Percentiles rank a stretch among this genome's conserved stretches.
Evolutionary conservation across 805 yeast genomes (phyloP).

Genomic region (Spathaspora girioi): DNA sequence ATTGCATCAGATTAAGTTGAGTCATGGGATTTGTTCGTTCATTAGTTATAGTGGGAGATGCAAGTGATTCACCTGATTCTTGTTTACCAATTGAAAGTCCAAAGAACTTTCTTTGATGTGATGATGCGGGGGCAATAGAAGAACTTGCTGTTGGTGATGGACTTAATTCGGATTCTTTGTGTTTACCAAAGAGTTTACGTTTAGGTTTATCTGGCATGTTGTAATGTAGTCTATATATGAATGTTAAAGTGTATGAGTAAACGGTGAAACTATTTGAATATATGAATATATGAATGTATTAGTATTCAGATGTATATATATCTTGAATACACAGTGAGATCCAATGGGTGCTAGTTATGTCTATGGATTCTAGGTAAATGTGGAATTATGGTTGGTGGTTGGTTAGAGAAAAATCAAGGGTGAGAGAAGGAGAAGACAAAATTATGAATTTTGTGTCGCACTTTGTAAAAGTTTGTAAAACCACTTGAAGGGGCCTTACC

Average conservation of each 20-base stretch:
- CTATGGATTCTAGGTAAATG: too few relatives aligned
- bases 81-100: constrained; percentile 42
- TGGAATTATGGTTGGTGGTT: too few relatives aligned
- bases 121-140: constrained; percentile 1
- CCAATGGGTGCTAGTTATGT: background rate
- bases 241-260: background rate
- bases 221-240: background rate
- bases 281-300: background rate
- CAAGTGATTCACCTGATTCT: constrained; percentile 34
- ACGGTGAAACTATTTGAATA: background rate
- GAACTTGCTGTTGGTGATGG: constrained; percentile 15
- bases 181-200: constrained; percentile 37
- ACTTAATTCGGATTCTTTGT: constrained; percentile 27
- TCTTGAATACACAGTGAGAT: background rate
- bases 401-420: background rate
- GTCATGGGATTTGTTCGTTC: constrained; percentile 9
- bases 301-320: too few relatives aligned
- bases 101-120: constrained; percentile 33
- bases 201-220: constrained; percentile 44
- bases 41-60: constrained; percentile 34
- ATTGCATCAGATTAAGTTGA: constrained; percentile 8
- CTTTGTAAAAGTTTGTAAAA: background rate
- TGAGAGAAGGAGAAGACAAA: background rate
- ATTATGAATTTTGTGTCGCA: background rate
- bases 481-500: background rate